A percentile compares a stretch with the other conserved stretches of the same genome.
Conservation (phyloP, 768 basidiomycete species). For the Xerocomus brunneocitrinus region DNA sequence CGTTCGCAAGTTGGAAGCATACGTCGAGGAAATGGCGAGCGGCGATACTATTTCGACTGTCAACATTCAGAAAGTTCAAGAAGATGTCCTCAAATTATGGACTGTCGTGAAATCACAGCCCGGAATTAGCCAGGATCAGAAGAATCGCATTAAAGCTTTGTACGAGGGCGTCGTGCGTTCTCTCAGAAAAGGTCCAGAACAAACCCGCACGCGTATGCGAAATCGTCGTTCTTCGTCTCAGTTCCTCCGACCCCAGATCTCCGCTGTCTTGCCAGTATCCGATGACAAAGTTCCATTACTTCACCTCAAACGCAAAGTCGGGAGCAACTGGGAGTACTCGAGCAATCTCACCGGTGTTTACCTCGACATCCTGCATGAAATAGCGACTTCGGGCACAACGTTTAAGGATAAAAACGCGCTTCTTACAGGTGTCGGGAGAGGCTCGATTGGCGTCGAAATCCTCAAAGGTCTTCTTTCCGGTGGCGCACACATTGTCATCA, state of each 20-base stretch:
- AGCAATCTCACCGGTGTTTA: slow-evolving; percentile 95
- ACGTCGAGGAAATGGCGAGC: slow-evolving; percentile 97
- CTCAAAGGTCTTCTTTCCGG: slow-evolving; percentile 95
- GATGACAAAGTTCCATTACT: slow-evolving; percentile 90
- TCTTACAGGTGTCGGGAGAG: slow-evolving; percentile 95
- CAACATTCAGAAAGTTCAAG: slow-evolving; percentile 97
- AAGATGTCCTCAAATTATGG: slow-evolving; percentile 96
- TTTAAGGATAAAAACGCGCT: slow-evolving; percentile 99
- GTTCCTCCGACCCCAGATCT: slow-evolving; percentile 90
- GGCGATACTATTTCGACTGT: slow-evolving; percentile 82
- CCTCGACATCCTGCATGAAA: slow-evolving; percentile 95
- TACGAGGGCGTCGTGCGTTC: slow-evolving; percentile 97
- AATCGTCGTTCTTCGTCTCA: slow-evolving; percentile 91
- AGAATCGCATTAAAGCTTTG: slow-evolving; percentile 88
- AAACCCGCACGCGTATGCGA: slow-evolving; percentile 51
- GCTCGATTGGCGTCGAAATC: slow-evolving; percentile 96
- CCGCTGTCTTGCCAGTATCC: slow-evolving; percentile 66
- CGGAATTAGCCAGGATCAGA: slow-evolving; percentile 95
- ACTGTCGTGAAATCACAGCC: slow-evolving; percentile 96
- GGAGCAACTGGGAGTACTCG: slow-evolving; percentile 93
- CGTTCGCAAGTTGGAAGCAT: slow-evolving; percentile 95
- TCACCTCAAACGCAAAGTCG: slow-evolving; percentile 95
- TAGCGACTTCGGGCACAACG: slow-evolving; percentile 96
- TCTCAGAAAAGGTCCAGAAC: slow-evolving; percentile 73
- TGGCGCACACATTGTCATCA: slow-evolving; percentile 94